Percentiles rank a stretch among this genome's conserved stretches.
phyloP scores from a whole-genome alignment of 2,329 filamentous ascomycete species.

The Trichoderma atrobrunneum region DNA sequence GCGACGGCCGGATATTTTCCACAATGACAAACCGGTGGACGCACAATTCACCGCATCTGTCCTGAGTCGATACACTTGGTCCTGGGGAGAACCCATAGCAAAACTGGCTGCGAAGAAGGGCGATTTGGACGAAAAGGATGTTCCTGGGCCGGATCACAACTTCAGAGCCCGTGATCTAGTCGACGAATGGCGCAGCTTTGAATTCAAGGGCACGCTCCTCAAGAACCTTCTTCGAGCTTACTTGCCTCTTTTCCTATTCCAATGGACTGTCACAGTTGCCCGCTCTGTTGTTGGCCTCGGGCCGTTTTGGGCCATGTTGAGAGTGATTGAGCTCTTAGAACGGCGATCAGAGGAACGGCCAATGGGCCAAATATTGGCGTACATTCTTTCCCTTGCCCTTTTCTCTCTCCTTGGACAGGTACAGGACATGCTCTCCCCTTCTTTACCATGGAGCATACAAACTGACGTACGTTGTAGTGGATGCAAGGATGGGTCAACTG shows the following conservation, averaged over 20 bases:
- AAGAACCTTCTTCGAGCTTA: constrained; percentile 59
- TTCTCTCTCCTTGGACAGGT: constrained; percentile 54
- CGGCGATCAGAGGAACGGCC: constrained; percentile 45
- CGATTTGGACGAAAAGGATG: constrained; percentile 58
- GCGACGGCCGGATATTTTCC: constrained; percentile 65
- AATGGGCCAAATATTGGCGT: constrained; percentile 59
- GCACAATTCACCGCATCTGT: constrained; percentile 59
- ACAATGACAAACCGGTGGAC: constrained; percentile 60
- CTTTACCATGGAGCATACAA: background rate
- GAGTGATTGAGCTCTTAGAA: constrained; percentile 65
- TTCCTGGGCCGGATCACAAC: constrained; percentile 58
- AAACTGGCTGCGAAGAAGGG: constrained; percentile 54
- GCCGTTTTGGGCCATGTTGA: constrained; percentile 67
- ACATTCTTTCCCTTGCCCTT: constrained; percentile 63
- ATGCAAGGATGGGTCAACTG: constrained; percentile 66
- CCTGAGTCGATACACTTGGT: constrained; percentile 61
- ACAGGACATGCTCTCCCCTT: background rate
- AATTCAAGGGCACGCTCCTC: constrained; percentile 55
- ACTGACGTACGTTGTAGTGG: constrained; percentile 37
- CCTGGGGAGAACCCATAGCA: constrained; percentile 60
- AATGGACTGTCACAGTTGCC: constrained; percentile 56
- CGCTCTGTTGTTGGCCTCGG: constrained; percentile 61
- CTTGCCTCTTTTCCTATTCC: constrained; percentile 51
- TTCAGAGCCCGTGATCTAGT: constrained; percentile 51
- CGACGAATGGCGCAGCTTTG: constrained; percentile 47